Evolutionary conservation across 2,329 filamentous ascomycete species (phyloP).

Genomic region (Fusarium cicatricum): DNA sequence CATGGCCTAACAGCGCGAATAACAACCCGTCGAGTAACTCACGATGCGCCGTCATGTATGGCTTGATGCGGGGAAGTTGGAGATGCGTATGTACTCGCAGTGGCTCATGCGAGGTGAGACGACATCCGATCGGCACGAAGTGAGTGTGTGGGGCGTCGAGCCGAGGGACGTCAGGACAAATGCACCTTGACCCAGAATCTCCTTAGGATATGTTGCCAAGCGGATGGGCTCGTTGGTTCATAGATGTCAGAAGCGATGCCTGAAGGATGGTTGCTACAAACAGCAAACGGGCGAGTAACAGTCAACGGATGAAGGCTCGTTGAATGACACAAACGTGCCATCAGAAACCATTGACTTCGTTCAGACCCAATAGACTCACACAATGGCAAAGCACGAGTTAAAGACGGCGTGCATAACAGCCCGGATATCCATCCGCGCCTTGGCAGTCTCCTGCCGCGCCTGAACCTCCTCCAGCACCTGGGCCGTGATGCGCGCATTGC

Average conservation of each 20-base stretch:
- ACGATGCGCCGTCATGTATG: constrained; percentile 16
- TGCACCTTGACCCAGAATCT: not conserved
- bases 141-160: constrained; percentile 39
- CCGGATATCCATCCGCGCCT: constrained; percentile 54
- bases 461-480: constrained; percentile 57
- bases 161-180: constrained; percentile 26
- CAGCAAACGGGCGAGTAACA: no score
- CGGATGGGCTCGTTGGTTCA: not conserved
- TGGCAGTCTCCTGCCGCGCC: constrained; percentile 51
- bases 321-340: not conserved
- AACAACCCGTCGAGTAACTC: not conserved
- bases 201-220: not conserved
- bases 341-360: not conserved
- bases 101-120: constrained; percentile 7
- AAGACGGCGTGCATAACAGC: constrained; percentile 59
- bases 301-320: not conserved
- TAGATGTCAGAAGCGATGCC: constrained; percentile 3
- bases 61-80: constrained; percentile 41
- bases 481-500: constrained; percentile 55
- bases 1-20: constrained; percentile 4
- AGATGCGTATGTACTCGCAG: constrained; percentile 17
- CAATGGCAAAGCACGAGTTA: constrained; percentile 61
- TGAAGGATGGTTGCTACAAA: no score
- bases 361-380: constrained; percentile 40
- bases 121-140: constrained; percentile 41